Evolutionary conservation across 2,329 filamentous ascomycete genomes (phyloP), one percentile per base, ranked within the genome.

Genomic region (Colletotrichum tropicicola): DNA sequence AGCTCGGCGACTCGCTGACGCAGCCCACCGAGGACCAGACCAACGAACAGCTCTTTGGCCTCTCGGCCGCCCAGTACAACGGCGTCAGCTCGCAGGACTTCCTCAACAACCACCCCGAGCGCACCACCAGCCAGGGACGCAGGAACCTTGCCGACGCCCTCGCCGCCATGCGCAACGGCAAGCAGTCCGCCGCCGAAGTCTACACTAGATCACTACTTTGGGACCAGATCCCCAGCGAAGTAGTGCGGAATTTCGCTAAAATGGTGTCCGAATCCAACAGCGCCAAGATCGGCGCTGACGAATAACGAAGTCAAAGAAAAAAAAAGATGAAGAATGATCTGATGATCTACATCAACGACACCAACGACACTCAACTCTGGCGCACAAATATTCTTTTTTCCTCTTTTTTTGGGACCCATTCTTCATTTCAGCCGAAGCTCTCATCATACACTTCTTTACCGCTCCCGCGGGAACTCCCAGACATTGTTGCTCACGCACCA

Each of bases 201-300:
- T 97, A 97, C 81, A 97, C 94, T 32, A 88, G 95, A 62, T 97
- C 93, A 68, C 85, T 98, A 67, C 89, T 98, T 62, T 97, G 93
- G 93, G 94, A 98, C 74, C 92, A 94, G 78, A 94, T 98, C 71
- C 94, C 96, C 13, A 87, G 89, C 71, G 94, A 98, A 69, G 94
- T 98, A 51, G 93, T 99, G 57, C 89, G 90, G 71, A 93, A 95
- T 76, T 98, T 98, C 82, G 92, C 92, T 73, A 92, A 93, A 79
- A 94, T 97, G 87, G 92, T 97, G 71, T 89, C 91, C 69, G 92
- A 96, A 74, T 91, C 87, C 79, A 90, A 85, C 78, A 82, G 79
- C 70, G 76, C 78, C 62, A 77, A 80, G 72, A 75, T 76, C 68
- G 78, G 66, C 71, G 61, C 67, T 60, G 62, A 79, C 73, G 77